Base-by-base conservation (phyloP, 2,329 filamentous ascomycete genomes). In the Beauveria brongniartii region DNA sequence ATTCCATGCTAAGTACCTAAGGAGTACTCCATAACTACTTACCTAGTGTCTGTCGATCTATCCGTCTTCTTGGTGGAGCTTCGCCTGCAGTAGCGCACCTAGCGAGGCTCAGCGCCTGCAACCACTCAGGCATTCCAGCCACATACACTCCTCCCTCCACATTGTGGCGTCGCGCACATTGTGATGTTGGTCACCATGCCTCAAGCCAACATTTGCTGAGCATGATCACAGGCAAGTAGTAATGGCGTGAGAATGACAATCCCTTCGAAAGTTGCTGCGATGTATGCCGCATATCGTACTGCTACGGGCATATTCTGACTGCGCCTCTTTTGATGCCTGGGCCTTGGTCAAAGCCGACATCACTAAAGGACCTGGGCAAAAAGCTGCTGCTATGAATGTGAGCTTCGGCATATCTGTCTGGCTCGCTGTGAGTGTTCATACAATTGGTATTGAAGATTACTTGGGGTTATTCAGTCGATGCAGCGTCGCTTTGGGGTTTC, bases 391-490 rank as follows among this genome's bases (percentile, higher is more conserved):
- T 0, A 65, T 84, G 18, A 71, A 76, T 14, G 46, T 79, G 1
- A 70, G 65, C 1, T 85, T 85, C 62, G 82, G 80, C 2, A 74
- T 78, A 67, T 75, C 78, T 0, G 47, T 78, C 1, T 86, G 80
- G 79, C 53, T 86, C 5, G 76, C 80, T 0, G 62, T 84, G 2
- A 63, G 74, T 0, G 50, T 86, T 1, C 83, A 87, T 65, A 74
- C 72, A 3, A 55, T 81, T 41, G 77, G 75, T 0, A 70, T 80
- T 1, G 80, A 82, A 66, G 55, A 78, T 44, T 81, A 81, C 61
- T 75, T 78, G 65, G 69, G 75, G 53, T 4, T 28, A 12, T n/a
- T 3, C 9, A n/a, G 24, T 24, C 8, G 10, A 7, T 20, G 3
- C 16, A n/a, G 6, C 4, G 5, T 6, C 1, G 9, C 10, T 30